Percentiles rank a stretch among this genome's conserved stretches.
Evolutionary conservation across 768 basidiomycete species (phyloP).

Genomic region (Lactarius tabidus): DNA sequence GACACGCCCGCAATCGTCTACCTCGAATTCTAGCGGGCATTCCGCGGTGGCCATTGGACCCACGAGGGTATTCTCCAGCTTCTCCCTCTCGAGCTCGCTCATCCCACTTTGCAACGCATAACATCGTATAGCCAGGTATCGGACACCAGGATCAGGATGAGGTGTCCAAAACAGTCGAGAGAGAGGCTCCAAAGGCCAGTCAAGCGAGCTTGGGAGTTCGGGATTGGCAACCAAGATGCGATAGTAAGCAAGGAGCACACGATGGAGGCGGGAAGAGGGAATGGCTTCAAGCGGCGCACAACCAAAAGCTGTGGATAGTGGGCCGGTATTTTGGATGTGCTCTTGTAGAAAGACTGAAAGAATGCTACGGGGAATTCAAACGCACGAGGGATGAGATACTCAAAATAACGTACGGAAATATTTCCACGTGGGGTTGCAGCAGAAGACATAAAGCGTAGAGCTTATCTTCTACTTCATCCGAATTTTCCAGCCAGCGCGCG

Average conservation of each 20-base stretch:
- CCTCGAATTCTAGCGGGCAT: slow-evolving; percentile 56
- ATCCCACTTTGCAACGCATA: slow-evolving; percentile 74
- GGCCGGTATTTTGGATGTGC: slow-evolving; percentile 46
- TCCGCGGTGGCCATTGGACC: slow-evolving; percentile 59
- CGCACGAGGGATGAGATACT: slow-evolving; percentile 19
- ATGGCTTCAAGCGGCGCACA: slow-evolving; percentile 32
- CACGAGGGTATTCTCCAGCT: slow-evolving; percentile 56
- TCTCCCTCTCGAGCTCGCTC: slow-evolving; percentile 69
- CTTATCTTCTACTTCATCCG: slow-evolving; percentile 46
- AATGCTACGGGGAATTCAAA: slow-evolving; percentile 41
- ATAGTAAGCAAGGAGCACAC: slow-evolving; percentile 73
- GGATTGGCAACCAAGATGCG: slow-evolving; percentile 74
- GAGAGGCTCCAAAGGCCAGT: slow-evolving; percentile 53
- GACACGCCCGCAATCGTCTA: slow-evolving; percentile 43
- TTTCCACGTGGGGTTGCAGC: slow-evolving; percentile 64
- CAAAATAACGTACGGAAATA: slow-evolving; percentile 56
- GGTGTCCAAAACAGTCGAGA: slow-evolving; percentile 43
- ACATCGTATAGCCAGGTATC: slow-evolving; percentile 69
- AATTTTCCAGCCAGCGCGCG: slow-evolving; percentile 71
- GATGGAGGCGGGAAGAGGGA: slow-evolving; percentile 53
- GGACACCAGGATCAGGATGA: slow-evolving; percentile 60
- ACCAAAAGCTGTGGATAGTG: slow-evolving; percentile 43
- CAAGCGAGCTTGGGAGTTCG: slow-evolving; percentile 53
- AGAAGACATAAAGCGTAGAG: slow-evolving; percentile 58
- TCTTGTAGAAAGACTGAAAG: slow-evolving; percentile 48